Base-by-base conservation (phyloP, 2,329 filamentous ascomycete genomes). In the Neodidymelliopsis sp. region DNA sequence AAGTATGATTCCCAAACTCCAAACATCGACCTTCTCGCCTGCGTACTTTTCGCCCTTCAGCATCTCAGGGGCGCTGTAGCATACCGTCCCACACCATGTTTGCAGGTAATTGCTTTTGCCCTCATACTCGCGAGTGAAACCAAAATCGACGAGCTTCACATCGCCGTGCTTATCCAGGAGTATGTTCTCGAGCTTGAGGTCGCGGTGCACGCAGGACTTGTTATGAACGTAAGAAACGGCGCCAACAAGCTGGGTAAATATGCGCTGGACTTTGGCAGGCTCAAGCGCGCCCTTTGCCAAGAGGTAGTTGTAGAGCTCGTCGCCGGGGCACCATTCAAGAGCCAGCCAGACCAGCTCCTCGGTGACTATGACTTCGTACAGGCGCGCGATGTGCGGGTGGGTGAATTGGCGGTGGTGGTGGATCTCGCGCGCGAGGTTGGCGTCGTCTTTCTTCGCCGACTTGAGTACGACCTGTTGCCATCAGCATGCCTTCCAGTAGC, bases 11-110 rank as follows among this genome's bases (percentile, higher is more conserved):
- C 90, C 90, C 58, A 95, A 71, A 66, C 90, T 94, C 90, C 90
- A 99, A 4, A 99, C 91, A 67, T 99, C 94, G 37, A 99, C 93
- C 77, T 97, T 97, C 77, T 97, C 91, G 19, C 91, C 93, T 0
- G 92, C 94, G 70, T 99, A 99, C 73, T 96, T 97, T 73, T 99
- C 94, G 28, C 92, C 94, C 72, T 94, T 96, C 29, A 99, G 81
- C 94, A 99, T 99, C 74, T 99, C 94, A 2, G 94, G 94, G 2
- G 94, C 94, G 44, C 91, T 96, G 74, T 99, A 99, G 76, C 93
- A 97, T 55, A 99, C 88, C 0, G 94, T 99, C 4, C 94, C 94
- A 71, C 94, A 99, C 74, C 96, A 99, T 1, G 94, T 99, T 74
- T 97, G 93, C 45, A 99, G 77, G 67, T 97, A 93, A 71, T 92